phyloP scores from a whole-genome alignment of 345 rosid species.

The Acer yangbiense region DNA sequence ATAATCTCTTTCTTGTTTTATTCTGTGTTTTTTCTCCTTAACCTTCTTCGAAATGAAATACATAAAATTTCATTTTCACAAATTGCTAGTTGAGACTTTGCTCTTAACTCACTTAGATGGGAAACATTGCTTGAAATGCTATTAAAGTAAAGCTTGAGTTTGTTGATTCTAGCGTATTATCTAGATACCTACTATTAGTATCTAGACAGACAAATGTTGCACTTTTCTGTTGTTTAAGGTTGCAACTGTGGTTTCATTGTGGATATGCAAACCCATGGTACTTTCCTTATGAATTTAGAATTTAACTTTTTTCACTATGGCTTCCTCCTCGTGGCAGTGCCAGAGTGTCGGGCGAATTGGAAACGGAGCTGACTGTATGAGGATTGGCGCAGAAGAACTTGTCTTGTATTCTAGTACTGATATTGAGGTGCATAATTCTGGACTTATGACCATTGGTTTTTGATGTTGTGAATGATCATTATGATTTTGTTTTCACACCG shows the following conservation, averaged over 20 bases:
- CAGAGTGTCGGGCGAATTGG: conserved; percentile 92
- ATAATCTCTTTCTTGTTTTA: background rate
- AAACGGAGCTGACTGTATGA: conserved; percentile 74
- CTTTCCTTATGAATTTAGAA: background rate
- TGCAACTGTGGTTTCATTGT: background rate
- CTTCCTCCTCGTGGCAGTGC: conserved; percentile 16
- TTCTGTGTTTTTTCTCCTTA: background rate
- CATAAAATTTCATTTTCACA: background rate
- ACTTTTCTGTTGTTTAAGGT: background rate
- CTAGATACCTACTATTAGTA: background rate
- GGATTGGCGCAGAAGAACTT: conserved; percentile 62
- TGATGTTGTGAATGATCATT: conserved; percentile 1
- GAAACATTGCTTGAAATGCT: background rate
- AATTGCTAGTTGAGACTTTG: background rate
- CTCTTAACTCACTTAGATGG: background rate
- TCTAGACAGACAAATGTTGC: background rate
- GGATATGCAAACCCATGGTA: background rate
- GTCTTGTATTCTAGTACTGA: conserved; percentile 80
- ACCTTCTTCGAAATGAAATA: background rate
- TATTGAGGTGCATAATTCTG: conserved; percentile 57
- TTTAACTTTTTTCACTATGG: background rate
- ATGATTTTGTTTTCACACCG: background rate
- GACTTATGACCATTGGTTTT: background rate
- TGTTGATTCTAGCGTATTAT: background rate
- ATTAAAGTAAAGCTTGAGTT: background rate